Base-by-base conservation (phyloP, 2,329 filamentous ascomycete species). In the Scleromitrula shiraiana region DNA sequence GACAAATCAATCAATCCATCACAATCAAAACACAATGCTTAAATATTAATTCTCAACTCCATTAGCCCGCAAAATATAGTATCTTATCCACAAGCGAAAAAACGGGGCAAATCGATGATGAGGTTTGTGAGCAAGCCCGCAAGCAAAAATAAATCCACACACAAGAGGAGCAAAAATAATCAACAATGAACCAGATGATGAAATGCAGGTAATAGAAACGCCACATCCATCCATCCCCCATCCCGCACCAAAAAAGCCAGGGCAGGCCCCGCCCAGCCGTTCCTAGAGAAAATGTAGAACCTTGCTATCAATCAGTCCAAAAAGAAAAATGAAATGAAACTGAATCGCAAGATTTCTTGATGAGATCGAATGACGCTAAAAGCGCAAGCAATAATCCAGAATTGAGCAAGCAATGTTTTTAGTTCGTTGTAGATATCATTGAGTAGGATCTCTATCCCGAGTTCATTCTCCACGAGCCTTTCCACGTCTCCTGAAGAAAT, bases 401-500 rank as follows among this genome's bases (percentile, higher is more conserved):
- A 46, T 39, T 39, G 24, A 37, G 35, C 43, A 30, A 46, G 37
- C 37, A 10, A 29, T 30, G 24, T 46, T n/a, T n/a, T n/a, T n/a
- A n/a, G n/a, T n/a, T n/a, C n/a, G 19, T 33, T 46, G 17, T 46
- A 46, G 37, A 39, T 46, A 14, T 46, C 24, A n/a, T 19, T 23
- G 15, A 39, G 29, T n/a, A 32, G 14, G 3, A 22, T 9, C 9
- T 7, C 20, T n/a, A 46, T 46, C 32, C 37, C 24, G n/a, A 46
- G 24, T 47, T 47, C 45, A 47, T 30, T 49, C 50, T 9, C 50
- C 57, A 15, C 60, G 50, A 85, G 75, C 58, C 83, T 87, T 69
- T 84, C 86, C 88, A 64, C 90, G 79, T 65, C 90, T 78, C 59
- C 93, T 78, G 73, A 98, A 98, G 68, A 97, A 95, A 69, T 98